phyloP scores from a whole-genome alignment of 1,284 basidiomycete species.

The Earliella scabrosa region DNA sequence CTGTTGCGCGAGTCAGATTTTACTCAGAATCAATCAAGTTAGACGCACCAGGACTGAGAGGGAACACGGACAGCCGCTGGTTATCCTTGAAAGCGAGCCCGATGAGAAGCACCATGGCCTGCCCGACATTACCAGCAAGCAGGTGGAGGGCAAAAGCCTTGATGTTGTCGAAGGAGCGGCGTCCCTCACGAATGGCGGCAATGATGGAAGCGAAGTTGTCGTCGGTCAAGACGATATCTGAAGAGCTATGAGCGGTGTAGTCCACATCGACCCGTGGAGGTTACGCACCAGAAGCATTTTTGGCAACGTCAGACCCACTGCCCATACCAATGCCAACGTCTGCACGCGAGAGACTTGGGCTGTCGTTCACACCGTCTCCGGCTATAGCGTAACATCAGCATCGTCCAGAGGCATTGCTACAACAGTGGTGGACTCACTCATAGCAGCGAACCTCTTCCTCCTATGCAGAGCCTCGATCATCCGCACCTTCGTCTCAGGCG shows the following conservation, averaged over 20 bases:
- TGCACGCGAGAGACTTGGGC: slow-evolving; percentile 61
- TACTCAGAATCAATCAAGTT: too few species aligned
- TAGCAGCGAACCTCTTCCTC: slow-evolving; percentile 50
- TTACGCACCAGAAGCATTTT: slow-evolving; percentile 41
- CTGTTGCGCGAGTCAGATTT: too few species aligned
- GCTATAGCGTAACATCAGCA: neutral
- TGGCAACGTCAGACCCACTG: slow-evolving; percentile 73
- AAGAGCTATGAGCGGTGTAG: too few species aligned
- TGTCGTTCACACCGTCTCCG: slow-evolving; percentile 67
- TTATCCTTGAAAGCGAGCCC: slow-evolving; percentile 71
- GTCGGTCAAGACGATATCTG: slow-evolving; percentile 69
- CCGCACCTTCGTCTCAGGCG: slow-evolving; percentile 49
- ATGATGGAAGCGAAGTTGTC: slow-evolving; percentile 78
- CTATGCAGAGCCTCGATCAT: slow-evolving; percentile 61
- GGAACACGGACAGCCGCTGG: slow-evolving; percentile 63
- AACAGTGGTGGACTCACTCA: slow-evolving; percentile 38
- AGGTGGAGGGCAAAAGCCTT: slow-evolving; percentile 52
- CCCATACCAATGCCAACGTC: slow-evolving; percentile 77
- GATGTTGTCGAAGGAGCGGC: slow-evolving; percentile 51
- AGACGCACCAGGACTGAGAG: slow-evolving; percentile 40
- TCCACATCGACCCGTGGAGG: neutral
- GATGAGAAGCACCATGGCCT: slow-evolving; percentile 62
- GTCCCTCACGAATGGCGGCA: slow-evolving; percentile 69
- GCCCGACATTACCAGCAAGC: slow-evolving; percentile 62
- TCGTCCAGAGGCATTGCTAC: slow-evolving; percentile 31